Evolutionary conservation across 2,329 filamentous ascomycete genomes (phyloP), one percentile per base, ranked within the genome.

Genomic region (Clonostachys rhizophaga): DNA sequence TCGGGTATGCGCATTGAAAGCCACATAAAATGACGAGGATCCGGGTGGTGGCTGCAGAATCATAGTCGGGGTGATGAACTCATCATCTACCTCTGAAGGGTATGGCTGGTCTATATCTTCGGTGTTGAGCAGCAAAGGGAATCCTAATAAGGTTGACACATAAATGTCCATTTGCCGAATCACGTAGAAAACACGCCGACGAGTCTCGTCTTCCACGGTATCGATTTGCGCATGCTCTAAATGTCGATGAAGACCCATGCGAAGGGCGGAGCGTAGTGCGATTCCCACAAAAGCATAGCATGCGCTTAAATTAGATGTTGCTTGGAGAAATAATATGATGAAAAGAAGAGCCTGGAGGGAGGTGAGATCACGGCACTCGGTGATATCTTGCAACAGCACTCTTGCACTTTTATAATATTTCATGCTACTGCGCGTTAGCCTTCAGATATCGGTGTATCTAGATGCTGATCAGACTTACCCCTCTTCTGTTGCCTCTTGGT

Each of bases 251-350:
- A 92, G 71, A 8, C 89, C 89, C 67, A 92, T 84, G 30, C 87
- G 81, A 34, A 92, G 67, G n/a, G 86, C 83, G 7, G 86, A 86
- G 44, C 87, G 80, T 43, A 91, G 70, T 3, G 87, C 88, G 55
- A 92, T 86, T 7, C 88, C 88, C 43, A 92, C 78, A 55, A 89
- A 91, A 0, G 87, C 82, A 63, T 92, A 92, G 60, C 88, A 92
- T 10, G 83, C 86, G 59, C 84, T 88, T 33, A 92, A 69, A 59
- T 89, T 89, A 10, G 87, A 87, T 3, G 89, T 88, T 3, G 86
- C 83, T 58, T 94, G 89, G 2, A 92, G 74, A 59, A 91, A 94
- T 4, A 92, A 70, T 43, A 91, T 86, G 77, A 91, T 87, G 61
- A 89, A 91, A 17, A 91, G 69, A 7, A 94, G 75, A 3, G 86